Base-by-base conservation (phyloP, 129 eudicot genomes). In the Flaveria sonorensis region DNA sequence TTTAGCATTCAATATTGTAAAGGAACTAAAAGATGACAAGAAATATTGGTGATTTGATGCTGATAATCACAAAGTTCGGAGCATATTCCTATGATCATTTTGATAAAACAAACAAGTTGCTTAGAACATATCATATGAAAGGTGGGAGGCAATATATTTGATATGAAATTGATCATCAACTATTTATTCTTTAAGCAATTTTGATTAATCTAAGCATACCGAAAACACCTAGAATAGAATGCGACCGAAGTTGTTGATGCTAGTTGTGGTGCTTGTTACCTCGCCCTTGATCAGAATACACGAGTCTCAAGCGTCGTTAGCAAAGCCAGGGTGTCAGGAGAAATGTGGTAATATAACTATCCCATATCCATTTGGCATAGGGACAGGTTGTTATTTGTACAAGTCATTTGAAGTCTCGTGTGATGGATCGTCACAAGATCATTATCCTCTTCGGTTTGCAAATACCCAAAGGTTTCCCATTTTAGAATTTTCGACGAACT, bases 301-400 rank as follows among this genome's bases (percentile, higher is more conserved):
- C n/a, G 24, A 8, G 55, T 15, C 81, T 51, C 43, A 19, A 68
- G 68, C 74, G 10, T 67, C 59, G n/a, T 40, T 65, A 65, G 74
- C 68, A 16, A 77, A 67, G 81, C 57, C 74, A 39, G 81, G 74
- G 14, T 77, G 81, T 64, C 68, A 67, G 68, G 74, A 77, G 56
- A 77, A 2, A 55, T 77, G 81, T 21, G 74, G 81, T 23, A 67
- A 67, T 63, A 0, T 66, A 77, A 77, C 46, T 21, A 67, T 77
- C 45, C 74, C 81, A 52, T 77, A 77, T 77, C 81, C 68, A 23
- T 77, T 13, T 40, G 81, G 74, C 67, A 67, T 77, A 2, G 68
- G 74, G 45, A 14, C 57, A 11, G 73, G 55, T 55, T 77, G 74
- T 67, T 67, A 19, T 64, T 1, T 55, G 42, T 6, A 65, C 57